These are phyloP conservation scores for Malus hybrid DNA, from an alignment of 331 rosid species.

Conservation along the genomic window DNA sequence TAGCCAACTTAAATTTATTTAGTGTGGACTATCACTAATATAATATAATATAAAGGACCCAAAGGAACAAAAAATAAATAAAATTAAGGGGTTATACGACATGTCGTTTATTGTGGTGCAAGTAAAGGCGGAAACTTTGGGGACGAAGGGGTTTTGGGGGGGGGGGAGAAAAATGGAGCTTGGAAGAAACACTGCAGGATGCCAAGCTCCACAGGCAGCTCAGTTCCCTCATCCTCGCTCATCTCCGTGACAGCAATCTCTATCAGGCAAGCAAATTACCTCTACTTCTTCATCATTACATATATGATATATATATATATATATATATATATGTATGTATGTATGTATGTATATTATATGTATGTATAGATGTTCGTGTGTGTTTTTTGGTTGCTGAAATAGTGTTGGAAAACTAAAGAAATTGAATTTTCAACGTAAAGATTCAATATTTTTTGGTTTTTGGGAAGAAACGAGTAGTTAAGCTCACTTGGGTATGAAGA, in stretches of 20 bases:
- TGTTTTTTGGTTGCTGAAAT: not conserved
- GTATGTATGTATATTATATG: not conserved
- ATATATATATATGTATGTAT: not conserved
- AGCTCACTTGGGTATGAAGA: not conserved
- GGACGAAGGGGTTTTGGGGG: not conserved
- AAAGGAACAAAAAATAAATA: too few species aligned
- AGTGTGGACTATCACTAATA: too few species aligned
- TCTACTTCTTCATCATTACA: not conserved
- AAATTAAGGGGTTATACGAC: not conserved
- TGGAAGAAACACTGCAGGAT: conserved; percentile 57
- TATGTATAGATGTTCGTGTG: not conserved
- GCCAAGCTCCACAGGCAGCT: conserved; percentile 66
- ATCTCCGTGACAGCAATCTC: conserved; percentile 75
- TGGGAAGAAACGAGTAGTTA: not conserved
- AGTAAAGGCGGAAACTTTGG: not conserved
- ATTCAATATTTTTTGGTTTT: not conserved
- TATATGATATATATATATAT: not conserved
- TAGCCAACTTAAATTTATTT: too few species aligned
- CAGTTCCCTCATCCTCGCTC: conserved; percentile 77
- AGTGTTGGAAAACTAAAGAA: not conserved
- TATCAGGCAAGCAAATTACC: conserved; percentile 46
- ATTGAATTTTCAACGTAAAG: not conserved
- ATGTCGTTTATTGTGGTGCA: not conserved
- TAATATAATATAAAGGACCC: too few species aligned
- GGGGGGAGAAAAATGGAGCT: conserved; percentile 38